Percentiles rank a stretch among this genome's conserved stretches.
Conservation (phyloP, 2,329 filamentous ascomycete species). For the Blumeriella jaapii region DNA sequence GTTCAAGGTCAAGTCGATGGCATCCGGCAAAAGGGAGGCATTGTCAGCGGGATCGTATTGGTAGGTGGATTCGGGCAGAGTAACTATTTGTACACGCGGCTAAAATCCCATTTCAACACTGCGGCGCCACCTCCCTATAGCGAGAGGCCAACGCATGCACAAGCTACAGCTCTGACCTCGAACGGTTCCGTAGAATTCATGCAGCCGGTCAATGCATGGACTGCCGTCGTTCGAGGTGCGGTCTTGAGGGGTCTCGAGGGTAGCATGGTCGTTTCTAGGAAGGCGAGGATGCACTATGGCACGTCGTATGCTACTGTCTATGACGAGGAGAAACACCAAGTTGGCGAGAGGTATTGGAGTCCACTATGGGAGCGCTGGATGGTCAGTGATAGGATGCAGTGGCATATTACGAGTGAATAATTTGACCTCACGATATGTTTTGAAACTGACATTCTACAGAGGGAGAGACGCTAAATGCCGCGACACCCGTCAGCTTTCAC, state of each 20-base stretch:
- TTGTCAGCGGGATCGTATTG: constrained; percentile 64
- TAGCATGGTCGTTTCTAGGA: constrained; percentile 65
- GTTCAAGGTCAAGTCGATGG: constrained; percentile 56
- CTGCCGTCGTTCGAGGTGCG: constrained; percentile 66
- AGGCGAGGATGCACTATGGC: constrained; percentile 61
- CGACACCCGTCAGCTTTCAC: constrained; percentile 66
- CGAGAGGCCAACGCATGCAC: constrained; percentile 57
- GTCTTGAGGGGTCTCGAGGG: constrained; percentile 66
- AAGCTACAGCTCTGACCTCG: constrained; percentile 34
- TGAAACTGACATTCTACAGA: constrained; percentile 24
- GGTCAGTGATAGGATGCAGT: constrained; percentile 75
- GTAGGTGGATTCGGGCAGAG: constrained; percentile 76
- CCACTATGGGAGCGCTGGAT: constrained; percentile 74
- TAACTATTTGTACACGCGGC: constrained; percentile 60
- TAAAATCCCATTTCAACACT: constrained; percentile 56
- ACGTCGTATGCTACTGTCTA: constrained; percentile 74
- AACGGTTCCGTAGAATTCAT: constrained; percentile 61
- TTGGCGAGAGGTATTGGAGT: constrained; percentile 67
- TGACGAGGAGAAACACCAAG: constrained; percentile 62
- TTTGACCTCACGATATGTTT: neutral
- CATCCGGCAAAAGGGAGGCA: constrained; percentile 48
- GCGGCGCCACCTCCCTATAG: constrained; percentile 45
- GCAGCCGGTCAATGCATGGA: constrained; percentile 75
- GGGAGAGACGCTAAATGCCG: constrained; percentile 66
- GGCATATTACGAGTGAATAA: constrained; percentile 58